Percentiles rank a stretch among this genome's conserved stretches.
Conservation (phyloP, 305 asterid species). For the Withania somnifera region DNA sequence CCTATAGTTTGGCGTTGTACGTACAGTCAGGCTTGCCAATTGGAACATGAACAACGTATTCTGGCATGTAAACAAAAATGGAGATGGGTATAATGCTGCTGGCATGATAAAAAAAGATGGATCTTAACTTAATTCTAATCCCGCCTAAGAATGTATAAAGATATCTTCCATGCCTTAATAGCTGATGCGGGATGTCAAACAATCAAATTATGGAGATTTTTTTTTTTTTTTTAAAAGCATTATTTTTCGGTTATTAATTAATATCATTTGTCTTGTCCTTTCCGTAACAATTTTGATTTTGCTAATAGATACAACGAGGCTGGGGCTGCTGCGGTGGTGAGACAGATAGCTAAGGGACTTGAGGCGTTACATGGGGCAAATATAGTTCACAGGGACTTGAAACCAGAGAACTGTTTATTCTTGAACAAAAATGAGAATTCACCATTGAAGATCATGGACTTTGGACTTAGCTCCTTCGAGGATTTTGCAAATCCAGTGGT, state of each 20-base stretch:
- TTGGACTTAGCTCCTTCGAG: conserved; percentile 73
- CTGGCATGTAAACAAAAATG: not conserved
- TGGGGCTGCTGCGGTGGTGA: conserved; percentile 53
- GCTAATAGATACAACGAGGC: conserved; percentile 40
- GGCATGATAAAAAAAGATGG: not conserved
- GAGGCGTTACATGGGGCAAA: conserved; percentile 47
- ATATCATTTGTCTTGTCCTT: no score
- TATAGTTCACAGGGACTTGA: conserved; percentile 69
- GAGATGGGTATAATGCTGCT: not conserved
- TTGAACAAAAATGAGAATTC: conserved; percentile 48
- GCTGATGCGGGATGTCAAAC: no score
- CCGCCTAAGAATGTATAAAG: no score
- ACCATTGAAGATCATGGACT: conserved; percentile 75
- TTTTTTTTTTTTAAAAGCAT: no score
- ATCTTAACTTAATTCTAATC: not conserved
- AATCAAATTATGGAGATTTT: no score
- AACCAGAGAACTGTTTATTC: conserved; percentile 79
- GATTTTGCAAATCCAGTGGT: conserved; percentile 70
- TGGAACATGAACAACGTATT: no score
- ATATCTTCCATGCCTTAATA: no score
- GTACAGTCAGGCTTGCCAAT: no score
- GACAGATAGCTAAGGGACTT: conserved; percentile 58
- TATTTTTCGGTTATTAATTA: no score
- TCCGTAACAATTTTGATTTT: not conserved
- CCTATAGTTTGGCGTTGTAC: no score